Evolutionary conservation across 345 rosid species (phyloP).

Genomic region (Corymbia maculata): DNA sequence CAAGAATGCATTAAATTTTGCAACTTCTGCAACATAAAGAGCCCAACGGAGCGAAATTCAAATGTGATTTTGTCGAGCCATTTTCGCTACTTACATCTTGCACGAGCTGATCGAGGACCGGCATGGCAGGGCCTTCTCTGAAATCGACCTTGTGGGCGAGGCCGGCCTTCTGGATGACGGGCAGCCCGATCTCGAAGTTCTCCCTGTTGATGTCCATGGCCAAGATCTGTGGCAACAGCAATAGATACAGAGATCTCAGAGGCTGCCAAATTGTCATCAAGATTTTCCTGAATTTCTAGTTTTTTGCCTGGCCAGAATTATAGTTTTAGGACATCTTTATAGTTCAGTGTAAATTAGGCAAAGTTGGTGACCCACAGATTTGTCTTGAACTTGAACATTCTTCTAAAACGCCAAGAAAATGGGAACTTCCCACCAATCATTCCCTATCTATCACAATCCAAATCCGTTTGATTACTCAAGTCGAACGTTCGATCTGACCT

Average conservation of each 20-base stretch:
- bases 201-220: conserved; percentile 93
- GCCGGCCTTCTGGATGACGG: conserved; percentile 84
- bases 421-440: not conserved
- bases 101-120: conserved; percentile 73
- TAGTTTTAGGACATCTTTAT: not conserved
- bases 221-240: conserved; percentile 43
- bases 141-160: conserved; percentile 93
- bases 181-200: conserved; percentile 89
- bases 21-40: not conserved
- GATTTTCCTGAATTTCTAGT: not conserved
- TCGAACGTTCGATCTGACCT: conserved; percentile 20
- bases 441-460: not conserved
- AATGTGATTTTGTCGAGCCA: not conserved
- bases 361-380: not conserved
- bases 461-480: not conserved
- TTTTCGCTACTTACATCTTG: conserved; percentile 51
- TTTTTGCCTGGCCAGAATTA: not conserved
- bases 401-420: not conserved
- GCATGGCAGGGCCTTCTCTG: conserved; percentile 96
- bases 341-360: not conserved
- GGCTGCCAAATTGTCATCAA: not conserved
- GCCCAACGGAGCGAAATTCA: not conserved
- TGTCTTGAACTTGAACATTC: not conserved
- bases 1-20: not conserved
- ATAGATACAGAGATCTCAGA: not conserved